Evolutionary conservation across 1,284 basidiomycete genomes (phyloP).

Genomic region (Papiliotrema fonsecae): DNA sequence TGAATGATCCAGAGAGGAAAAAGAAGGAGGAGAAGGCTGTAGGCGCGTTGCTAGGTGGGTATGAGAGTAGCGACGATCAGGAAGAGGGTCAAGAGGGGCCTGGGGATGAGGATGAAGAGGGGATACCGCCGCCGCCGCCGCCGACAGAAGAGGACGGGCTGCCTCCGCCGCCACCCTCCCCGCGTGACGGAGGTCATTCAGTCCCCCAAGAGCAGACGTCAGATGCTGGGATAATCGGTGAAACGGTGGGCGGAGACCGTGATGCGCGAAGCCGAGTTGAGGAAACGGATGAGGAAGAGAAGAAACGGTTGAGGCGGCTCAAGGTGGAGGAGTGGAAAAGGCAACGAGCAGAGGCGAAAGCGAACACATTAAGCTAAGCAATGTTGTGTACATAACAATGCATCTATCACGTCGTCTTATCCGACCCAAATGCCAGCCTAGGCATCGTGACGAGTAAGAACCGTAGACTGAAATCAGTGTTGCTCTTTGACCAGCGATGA

Average conservation of each 20-base stretch:
- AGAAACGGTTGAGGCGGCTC: slow-evolving; percentile 15
- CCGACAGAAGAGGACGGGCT: slow-evolving; percentile 3
- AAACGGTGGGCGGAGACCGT: too few species aligned
- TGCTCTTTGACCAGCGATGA: too few species aligned
- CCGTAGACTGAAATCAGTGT: too few species aligned
- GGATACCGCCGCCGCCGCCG: slow-evolving; percentile 7
- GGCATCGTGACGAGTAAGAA: too few species aligned
- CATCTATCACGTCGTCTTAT: too few species aligned
- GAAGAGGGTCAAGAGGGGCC: slow-evolving; percentile 11
- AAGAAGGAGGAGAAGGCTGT: slow-evolving; percentile 18
- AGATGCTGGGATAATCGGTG: too few species aligned
- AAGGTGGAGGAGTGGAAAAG: slow-evolving; percentile 30
- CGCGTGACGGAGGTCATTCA: too few species aligned
- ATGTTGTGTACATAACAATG: too few species aligned
- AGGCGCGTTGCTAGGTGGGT: slow-evolving; percentile 39
- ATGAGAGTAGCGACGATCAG: slow-evolving; percentile 38
- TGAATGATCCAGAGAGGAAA: slow-evolving; percentile 6
- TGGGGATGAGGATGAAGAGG: slow-evolving; percentile 5
- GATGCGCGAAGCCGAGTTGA: too few species aligned
- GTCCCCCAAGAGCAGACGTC: too few species aligned
- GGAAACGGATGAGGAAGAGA: slow-evolving; percentile 19
- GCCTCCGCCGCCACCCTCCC: slow-evolving; percentile 12
- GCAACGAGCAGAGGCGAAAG: slow-evolving; percentile 6
- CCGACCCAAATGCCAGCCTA: too few species aligned
- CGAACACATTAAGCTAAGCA: too few species aligned